Base-by-base conservation (phyloP, 768 basidiomycete species). In the Tephrocybe sp. region DNA sequence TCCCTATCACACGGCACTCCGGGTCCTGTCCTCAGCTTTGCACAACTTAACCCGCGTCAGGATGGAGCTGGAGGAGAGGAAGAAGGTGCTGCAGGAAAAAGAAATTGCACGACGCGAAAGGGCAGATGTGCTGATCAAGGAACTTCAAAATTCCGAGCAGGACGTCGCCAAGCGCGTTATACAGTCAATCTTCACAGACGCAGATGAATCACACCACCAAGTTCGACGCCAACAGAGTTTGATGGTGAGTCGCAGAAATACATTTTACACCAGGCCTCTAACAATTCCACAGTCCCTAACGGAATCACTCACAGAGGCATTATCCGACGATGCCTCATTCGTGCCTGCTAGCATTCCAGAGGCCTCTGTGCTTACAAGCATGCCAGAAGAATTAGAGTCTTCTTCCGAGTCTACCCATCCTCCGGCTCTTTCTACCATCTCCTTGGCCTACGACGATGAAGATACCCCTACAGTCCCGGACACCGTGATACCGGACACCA, bases 161-260 rank as follows among this genome's bases (percentile, higher is more conserved):
- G 87, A 88, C 1, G 70, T 88, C 17, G 88, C 87, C 3, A 75
- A 73, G 50, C 79, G 83, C 44, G 78, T 92, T 25, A 70, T 90
- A 18, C 81, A 85, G 54, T 79, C 83, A 0, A 68, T 90, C 32
- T 90, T 88, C 51, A 77, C 69, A 2, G 76, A 80, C 46, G 77
- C 77, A 32, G 73, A 77, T 46, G 77, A 77, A 53, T 59, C 62
- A 9, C 65, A 65, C 14, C 81, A 81, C 52, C 60, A 68, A 17
- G 77, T 90, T 8, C 69, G 75, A 45, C 73, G 80, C 50, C 79
- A 80, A 55, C 80, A 78, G 54, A 88, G 86, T 61, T 69, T 77
- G 33, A 64, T 78, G 65, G 88, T 88, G 57, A 48, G 83, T 65
- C 1, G 18, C 24, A 25, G 41, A 51, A 23, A 51, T 5, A n/a